Evolutionary conservation across 441 rosid genomes (phyloP).

Genomic region (Gossypium gossypioides): DNA sequence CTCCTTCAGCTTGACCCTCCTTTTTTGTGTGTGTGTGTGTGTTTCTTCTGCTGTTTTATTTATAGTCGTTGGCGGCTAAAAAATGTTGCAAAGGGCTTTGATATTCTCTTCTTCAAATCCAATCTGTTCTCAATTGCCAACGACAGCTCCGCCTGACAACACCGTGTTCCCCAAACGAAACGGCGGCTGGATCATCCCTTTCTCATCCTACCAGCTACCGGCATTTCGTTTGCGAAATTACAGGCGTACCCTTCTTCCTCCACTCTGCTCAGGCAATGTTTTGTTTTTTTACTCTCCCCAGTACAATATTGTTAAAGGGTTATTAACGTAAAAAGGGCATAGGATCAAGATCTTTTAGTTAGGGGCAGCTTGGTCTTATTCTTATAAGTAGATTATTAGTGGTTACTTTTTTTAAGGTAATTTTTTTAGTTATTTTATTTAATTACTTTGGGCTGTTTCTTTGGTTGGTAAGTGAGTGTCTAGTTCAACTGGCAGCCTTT

Average conservation of each 20-base stretch:
- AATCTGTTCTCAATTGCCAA: background rate
- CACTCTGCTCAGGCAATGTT: slow-evolving; percentile 15
- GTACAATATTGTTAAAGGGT: background rate
- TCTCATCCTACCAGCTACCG: background rate
- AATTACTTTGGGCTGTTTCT: background rate
- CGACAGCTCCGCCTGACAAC: background rate
- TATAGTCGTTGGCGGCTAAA: background rate
- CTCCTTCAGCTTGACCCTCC: background rate
- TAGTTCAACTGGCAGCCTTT: background rate
- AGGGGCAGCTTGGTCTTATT: slow-evolving; percentile 11
- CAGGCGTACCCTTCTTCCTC: slow-evolving; percentile 9
- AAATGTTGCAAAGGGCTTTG: slow-evolving; percentile 12
- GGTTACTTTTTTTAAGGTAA: background rate
- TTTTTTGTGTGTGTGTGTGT: background rate
- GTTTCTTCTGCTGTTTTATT: background rate
- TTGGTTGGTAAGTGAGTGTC: background rate
- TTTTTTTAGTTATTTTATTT: background rate
- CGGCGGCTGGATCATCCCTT: slow-evolving; percentile 10
- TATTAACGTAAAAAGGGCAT: background rate
- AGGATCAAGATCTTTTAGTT: background rate
- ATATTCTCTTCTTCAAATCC: background rate
- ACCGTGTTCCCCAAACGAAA: background rate
- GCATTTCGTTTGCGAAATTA: background rate
- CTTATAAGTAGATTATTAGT: background rate
- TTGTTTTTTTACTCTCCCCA: background rate